These are phyloP conservation scores for Sclerotinia spermophila DNA, from an alignment of 2,329 filamentous ascomycete species.

Conservation along the genomic window DNA sequence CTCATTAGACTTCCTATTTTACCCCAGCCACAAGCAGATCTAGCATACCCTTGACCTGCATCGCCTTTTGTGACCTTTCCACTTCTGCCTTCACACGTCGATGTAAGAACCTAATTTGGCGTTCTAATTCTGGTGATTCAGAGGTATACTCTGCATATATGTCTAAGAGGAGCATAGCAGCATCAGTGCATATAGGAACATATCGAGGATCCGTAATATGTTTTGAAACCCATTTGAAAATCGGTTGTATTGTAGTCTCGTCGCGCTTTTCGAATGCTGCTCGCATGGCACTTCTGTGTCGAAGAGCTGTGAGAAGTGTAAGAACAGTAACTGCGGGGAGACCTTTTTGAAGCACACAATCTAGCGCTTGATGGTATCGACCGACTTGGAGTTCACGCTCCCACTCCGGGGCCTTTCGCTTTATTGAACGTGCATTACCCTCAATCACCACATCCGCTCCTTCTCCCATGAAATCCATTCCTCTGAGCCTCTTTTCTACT, in stretches of 20 bases:
- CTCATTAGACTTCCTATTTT: constrained; percentile 27
- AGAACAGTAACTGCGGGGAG: constrained; percentile 62
- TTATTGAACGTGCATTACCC: constrained; percentile 53
- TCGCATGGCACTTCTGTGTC: constrained; percentile 81
- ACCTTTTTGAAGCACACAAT: constrained; percentile 64
- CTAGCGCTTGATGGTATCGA: constrained; percentile 72
- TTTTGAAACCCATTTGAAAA: constrained; percentile 77
- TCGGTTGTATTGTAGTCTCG: constrained; percentile 74
- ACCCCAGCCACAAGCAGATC: constrained; percentile 64
- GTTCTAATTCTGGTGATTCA: constrained; percentile 68
- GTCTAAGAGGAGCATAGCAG: constrained; percentile 77
- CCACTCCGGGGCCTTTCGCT: constrained; percentile 64
- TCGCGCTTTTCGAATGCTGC: constrained; percentile 77
- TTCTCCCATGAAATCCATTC: constrained; percentile 78
- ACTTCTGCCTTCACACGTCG: constrained; percentile 71
- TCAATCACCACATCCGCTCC: constrained; percentile 86
- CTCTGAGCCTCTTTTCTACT: constrained; percentile 59
- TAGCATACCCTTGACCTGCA: constrained; percentile 82
- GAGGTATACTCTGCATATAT: constrained; percentile 79
- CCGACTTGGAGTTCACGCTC: constrained; percentile 77
- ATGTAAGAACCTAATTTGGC: constrained; percentile 65
- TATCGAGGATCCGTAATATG: constrained; percentile 81
- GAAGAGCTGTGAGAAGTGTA: constrained; percentile 77
- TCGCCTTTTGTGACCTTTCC: constrained; percentile 78
- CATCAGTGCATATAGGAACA: constrained; percentile 76